Percentiles rank a stretch among this genome's conserved stretches.
Conservation (phyloP, 768 basidiomycete species). For the Lepiota venenata region DNA sequence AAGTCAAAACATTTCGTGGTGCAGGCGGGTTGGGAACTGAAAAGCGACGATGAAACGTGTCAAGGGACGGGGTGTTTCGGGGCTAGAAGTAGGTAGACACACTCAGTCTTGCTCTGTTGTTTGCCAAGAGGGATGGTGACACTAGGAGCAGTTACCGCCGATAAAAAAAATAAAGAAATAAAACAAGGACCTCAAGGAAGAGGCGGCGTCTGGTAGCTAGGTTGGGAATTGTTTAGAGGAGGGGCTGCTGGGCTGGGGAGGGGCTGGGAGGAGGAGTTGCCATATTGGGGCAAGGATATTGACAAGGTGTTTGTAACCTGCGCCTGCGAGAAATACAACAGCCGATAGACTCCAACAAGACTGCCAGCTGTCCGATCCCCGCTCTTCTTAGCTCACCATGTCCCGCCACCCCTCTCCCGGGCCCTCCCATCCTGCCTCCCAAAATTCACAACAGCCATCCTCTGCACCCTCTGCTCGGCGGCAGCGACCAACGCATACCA, state of each 20-base stretch:
- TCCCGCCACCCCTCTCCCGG: slow-evolving; percentile 60
- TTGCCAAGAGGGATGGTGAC: too few relatives aligned
- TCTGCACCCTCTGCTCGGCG: slow-evolving; percentile 31
- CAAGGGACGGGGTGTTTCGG: too few relatives aligned
- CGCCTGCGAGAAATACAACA: slow-evolving; percentile 18
- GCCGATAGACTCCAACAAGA: slow-evolving; percentile 16
- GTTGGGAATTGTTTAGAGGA: not conserved
- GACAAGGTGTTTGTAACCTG: slow-evolving; percentile 15
- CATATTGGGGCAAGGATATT: slow-evolving; percentile 13
- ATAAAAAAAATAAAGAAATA: not conserved
- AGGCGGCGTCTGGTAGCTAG: not conserved
- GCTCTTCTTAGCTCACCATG: slow-evolving; percentile 53
- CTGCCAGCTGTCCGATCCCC: slow-evolving; percentile 33
- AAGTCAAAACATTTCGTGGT: too few relatives aligned
- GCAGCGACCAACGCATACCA: slow-evolving; percentile 47
- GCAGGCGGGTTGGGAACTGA: too few relatives aligned
- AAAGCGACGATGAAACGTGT: too few relatives aligned
- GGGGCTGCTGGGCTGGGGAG: slow-evolving; percentile 6
- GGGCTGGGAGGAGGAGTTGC: slow-evolving; percentile 5
- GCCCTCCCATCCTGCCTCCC: slow-evolving; percentile 38
- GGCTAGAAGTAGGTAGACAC: too few relatives aligned
- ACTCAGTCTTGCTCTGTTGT: too few relatives aligned
- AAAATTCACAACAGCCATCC: slow-evolving; percentile 18
- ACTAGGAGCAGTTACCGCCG: not conserved
- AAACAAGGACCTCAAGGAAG: too few relatives aligned